Base-by-base conservation (phyloP, 495 filamentous ascomycete species). In the Penicillium nucicola region DNA sequence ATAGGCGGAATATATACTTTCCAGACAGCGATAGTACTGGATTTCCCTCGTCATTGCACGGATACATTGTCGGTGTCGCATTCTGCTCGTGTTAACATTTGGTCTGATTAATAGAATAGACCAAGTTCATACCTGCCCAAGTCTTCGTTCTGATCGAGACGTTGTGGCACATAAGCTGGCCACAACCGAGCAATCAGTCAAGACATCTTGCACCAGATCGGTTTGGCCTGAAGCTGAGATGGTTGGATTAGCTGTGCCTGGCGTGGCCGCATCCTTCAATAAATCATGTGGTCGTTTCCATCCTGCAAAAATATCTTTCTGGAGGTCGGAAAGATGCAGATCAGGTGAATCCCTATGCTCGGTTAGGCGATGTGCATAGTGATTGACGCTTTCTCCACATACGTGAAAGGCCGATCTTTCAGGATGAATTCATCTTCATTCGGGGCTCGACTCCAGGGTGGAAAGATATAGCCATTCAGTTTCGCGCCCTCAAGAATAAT, bases 111-210 rank as follows among this genome's bases (percentile, higher is more conserved):
- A 18, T 17, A 5, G n/a, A 42, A 48, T 28, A 1, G 22, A 17
- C 7, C 5, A 5, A 35, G 9, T 7, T 15, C 54, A 30, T 74
- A 86, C 85, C 70, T 80, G 75, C 33, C 71, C 66, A 58, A 84
- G 67, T 4, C 84, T 84, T 19, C 77, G 79, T 56, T 82, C 81
- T 22, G 75, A 70, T 56, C 85, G 78, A n/a, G 85, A 78, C 34
- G 84, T 84, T 8, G 77, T 84, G 41, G 92, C 90, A 61, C 91
- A 97, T 10, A 99, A 79, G 68, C 92, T 96, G 5, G 95, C 93
- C 34, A 99, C 91, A 5, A 99, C 91, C 5, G 93, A 97, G 58
- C 93, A 99, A 59, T 99, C 93, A 2, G 91, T 91, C 15, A 92
- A 85, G 34, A 95, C 78, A 64, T 97, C 93, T 69, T 99, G 93